These are phyloP conservation scores for Aspergillus latus DNA, from an alignment of 2,329 filamentous ascomycete genomes.

Conservation along the genomic window DNA sequence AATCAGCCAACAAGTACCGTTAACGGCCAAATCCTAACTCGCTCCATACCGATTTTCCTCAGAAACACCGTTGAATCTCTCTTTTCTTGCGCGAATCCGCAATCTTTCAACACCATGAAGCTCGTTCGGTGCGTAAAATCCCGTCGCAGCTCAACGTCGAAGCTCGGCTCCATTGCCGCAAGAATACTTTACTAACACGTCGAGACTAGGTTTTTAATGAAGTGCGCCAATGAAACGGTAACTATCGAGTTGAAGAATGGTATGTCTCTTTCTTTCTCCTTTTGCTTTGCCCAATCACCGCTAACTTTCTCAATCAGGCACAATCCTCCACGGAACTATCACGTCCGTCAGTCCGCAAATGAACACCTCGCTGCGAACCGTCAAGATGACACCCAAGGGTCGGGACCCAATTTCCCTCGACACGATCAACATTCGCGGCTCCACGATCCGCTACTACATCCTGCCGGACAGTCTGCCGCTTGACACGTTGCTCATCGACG, in stretches of 20 bases:
- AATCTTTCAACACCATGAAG: slow-evolving; percentile 69
- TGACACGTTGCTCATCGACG: slow-evolving; percentile 93
- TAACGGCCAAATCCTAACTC: not conserved
- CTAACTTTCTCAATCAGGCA: slow-evolving; percentile 58
- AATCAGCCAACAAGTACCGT: not conserved
- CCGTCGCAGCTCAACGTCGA: slow-evolving; percentile 8
- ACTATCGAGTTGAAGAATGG: slow-evolving; percentile 99
- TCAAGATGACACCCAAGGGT: slow-evolving; percentile 92
- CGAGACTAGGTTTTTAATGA: slow-evolving; percentile 85
- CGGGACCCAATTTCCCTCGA: slow-evolving; percentile 87
- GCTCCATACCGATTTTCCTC: not conserved
- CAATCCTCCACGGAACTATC: slow-evolving; percentile 95
- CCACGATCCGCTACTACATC: slow-evolving; percentile 94
- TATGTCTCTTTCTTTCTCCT: slow-evolving; percentile 51
- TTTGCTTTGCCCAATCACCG: not conserved
- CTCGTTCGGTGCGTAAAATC: slow-evolving; percentile 76
- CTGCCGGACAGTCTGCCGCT: slow-evolving; percentile 92
- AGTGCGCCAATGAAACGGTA: slow-evolving; percentile 97
- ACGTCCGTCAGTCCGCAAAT: slow-evolving; percentile 96
- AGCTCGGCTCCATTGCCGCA: not conserved
- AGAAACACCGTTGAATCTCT: not conserved
- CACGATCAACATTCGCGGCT: slow-evolving; percentile 94
- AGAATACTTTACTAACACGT: not conserved
- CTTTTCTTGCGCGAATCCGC: not conserved
- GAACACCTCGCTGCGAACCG: slow-evolving; percentile 93